Evolutionary conservation across 805 yeast genomes (phyloP).

Genomic region (Pichia ethanolica): DNA sequence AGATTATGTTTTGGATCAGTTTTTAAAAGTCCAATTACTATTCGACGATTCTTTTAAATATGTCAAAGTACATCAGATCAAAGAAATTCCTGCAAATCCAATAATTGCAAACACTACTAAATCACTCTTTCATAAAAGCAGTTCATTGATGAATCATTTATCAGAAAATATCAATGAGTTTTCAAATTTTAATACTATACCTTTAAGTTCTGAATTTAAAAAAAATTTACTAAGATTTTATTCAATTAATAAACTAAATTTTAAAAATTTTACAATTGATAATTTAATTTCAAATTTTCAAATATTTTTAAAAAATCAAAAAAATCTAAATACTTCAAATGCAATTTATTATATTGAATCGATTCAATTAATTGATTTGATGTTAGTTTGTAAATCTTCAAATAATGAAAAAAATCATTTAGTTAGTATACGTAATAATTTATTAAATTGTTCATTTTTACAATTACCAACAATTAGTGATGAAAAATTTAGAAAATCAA

Average conservation of each 20-base stretch:
- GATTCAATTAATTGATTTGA: conserved; percentile 15
- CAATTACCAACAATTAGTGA: conserved; percentile 15
- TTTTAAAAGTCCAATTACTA: conserved; percentile 21
- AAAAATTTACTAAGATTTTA: conserved; percentile 11
- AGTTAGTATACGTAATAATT: conserved; percentile 3
- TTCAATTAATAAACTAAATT: conserved; percentile 11
- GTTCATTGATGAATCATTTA: conserved; percentile 18
- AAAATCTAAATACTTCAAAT: background rate
- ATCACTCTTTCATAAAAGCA: conserved; percentile 9
- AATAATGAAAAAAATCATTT: conserved; percentile 4
- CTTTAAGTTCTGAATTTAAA: conserved; percentile 12
- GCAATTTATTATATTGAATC: conserved; percentile 8
- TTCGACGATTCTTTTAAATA: conserved; percentile 17
- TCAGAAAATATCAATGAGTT: conserved; percentile 12
- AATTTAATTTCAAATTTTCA: background rate
- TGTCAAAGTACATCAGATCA: conserved; percentile 15
- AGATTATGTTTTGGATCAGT: conserved; percentile 20
- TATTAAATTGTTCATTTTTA: conserved; percentile 8
- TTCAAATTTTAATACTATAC: conserved; percentile 12
- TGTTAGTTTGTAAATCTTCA: conserved; percentile 12
- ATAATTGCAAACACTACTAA: background rate
- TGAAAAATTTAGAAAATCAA: conserved; percentile 4
- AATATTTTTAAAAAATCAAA: background rate
- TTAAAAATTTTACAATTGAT: conserved; percentile 13
- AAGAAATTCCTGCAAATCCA: conserved; percentile 16